phyloP scores from a whole-genome alignment of 305 asterid species.

The Solanum hybrid region DNA sequence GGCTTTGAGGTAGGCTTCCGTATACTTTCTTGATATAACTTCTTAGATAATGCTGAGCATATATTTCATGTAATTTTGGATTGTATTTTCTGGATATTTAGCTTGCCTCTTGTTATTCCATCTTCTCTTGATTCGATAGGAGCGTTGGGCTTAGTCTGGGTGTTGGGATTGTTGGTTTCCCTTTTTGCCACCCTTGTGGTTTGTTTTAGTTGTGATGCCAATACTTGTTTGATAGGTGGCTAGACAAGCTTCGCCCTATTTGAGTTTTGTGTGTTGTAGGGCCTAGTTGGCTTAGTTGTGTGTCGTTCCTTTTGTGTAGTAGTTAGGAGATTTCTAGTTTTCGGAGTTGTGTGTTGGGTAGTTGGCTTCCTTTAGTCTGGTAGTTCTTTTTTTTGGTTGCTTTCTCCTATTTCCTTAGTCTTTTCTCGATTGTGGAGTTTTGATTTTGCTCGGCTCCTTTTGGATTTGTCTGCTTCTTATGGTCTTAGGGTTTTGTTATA shows the following conservation, averaged over 20 bases:
- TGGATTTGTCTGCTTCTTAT: no score
- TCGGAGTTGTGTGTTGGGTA: neutral
- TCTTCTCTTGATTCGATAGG: neutral
- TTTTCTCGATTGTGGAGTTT: neutral
- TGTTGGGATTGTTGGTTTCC: neutral
- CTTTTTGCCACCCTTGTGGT: neutral
- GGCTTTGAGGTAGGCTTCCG: neutral
- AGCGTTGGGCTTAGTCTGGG: neutral
- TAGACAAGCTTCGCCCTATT: neutral
- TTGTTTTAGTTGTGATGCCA: neutral
- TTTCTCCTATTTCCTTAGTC: no score
- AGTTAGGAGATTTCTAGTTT: neutral
- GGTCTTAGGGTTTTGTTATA: neutral
- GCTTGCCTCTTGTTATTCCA: neutral
- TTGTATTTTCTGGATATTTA: no score
- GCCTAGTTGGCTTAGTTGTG: neutral
- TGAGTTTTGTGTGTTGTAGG: neutral
- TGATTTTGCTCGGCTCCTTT: neutral
- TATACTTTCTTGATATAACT: no score
- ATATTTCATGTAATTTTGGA: neutral
- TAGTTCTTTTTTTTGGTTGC: neutral
- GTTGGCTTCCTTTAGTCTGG: neutral
- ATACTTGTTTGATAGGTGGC: neutral
- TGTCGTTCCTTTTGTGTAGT: neutral
- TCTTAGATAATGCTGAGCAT: neutral